Conservation (phyloP, 2,329 filamentous ascomycete species). For the Cytospora chrysosperma region DNA sequence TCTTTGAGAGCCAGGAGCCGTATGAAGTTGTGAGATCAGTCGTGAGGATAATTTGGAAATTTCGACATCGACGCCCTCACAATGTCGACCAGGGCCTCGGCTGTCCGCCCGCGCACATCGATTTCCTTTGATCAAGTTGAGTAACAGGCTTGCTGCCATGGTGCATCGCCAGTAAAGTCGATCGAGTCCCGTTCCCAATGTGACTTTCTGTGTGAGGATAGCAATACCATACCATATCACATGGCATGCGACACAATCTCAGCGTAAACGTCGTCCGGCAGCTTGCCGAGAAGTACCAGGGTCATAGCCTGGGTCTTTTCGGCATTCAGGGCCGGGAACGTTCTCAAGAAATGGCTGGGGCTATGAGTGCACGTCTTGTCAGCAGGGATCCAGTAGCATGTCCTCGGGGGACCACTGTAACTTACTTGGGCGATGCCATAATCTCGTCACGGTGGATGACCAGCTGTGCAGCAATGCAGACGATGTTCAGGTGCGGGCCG, state of each 20-base stretch:
- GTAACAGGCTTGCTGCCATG: not conserved
- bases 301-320: slow-evolving; percentile 82
- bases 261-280: slow-evolving; percentile 85
- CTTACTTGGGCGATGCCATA: slow-evolving; percentile 76
- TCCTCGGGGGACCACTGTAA: slow-evolving; percentile 12
- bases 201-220: not conserved
- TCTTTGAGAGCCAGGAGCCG: not conserved
- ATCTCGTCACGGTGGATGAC: slow-evolving; percentile 84
- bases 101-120: not conserved
- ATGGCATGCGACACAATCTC: slow-evolving; percentile 87
- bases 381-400: not conserved
- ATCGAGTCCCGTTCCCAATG: not conserved
- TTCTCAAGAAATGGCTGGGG: slow-evolving; percentile 87
- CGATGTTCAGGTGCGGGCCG: slow-evolving; percentile 87
- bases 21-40: not conserved
- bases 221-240: slow-evolving; percentile 40
- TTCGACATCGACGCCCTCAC: not conserved
- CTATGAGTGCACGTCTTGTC: slow-evolving; percentile 45
- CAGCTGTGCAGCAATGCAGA: slow-evolving; percentile 95
- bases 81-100: not conserved
- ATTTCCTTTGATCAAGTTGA: not conserved
- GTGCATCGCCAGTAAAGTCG: not conserved
- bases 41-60: not conserved
- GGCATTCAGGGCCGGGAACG: slow-evolving; percentile 80
- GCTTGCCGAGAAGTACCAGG: slow-evolving; percentile 82